Conservation (phyloP, 2,329 filamentous ascomycete genomes). For the Fusarium oxysporum region DNA sequence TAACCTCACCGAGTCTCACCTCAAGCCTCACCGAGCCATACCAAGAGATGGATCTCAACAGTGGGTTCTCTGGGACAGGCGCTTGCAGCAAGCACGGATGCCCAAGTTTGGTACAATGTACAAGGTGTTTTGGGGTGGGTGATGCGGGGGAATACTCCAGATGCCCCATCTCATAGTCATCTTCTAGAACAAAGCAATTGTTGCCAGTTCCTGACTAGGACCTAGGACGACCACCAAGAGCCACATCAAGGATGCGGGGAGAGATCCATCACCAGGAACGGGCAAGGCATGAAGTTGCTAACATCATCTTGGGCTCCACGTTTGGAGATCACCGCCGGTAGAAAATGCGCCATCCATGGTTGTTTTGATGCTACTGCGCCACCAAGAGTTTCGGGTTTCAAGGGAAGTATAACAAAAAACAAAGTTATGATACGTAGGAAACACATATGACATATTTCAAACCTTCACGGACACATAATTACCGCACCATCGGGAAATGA, state of each 20-base stretch:
- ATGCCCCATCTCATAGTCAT: slow-evolving; percentile 44
- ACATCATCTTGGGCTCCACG: slow-evolving; percentile 35
- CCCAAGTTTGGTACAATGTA: slow-evolving; percentile 44
- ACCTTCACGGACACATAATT: not conserved
- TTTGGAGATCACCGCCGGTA: slow-evolving; percentile 3
- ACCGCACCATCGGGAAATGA: not conserved
- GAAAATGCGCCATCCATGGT: slow-evolving; percentile 6
- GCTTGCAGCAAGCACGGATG: slow-evolving; percentile 48
- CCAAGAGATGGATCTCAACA: slow-evolving; percentile 38
- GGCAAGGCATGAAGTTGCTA: slow-evolving; percentile 24
- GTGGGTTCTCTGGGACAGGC: slow-evolving; percentile 40
- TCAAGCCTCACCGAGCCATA: slow-evolving; percentile 31
- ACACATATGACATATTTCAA: not conserved
- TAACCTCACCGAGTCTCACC: slow-evolving; percentile 21
- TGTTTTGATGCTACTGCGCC: not conserved
- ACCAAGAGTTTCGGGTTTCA: slow-evolving; percentile 6
- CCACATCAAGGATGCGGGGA: slow-evolving; percentile 37
- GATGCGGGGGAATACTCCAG: slow-evolving; percentile 47
- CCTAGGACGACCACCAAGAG: slow-evolving; percentile 27
- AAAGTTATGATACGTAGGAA: not conserved
- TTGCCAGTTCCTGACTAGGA: slow-evolving; percentile 45
- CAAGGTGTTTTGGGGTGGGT: slow-evolving; percentile 38
- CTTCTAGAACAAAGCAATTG: slow-evolving; percentile 41
- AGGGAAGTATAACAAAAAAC: not conserved
- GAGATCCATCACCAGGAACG: slow-evolving; percentile 37